Evolutionary conservation across 108 stramenopile genomes (phyloP), one percentile per base, ranked within the genome.

Genomic region (Cyclostephanos tholiformis): DNA sequence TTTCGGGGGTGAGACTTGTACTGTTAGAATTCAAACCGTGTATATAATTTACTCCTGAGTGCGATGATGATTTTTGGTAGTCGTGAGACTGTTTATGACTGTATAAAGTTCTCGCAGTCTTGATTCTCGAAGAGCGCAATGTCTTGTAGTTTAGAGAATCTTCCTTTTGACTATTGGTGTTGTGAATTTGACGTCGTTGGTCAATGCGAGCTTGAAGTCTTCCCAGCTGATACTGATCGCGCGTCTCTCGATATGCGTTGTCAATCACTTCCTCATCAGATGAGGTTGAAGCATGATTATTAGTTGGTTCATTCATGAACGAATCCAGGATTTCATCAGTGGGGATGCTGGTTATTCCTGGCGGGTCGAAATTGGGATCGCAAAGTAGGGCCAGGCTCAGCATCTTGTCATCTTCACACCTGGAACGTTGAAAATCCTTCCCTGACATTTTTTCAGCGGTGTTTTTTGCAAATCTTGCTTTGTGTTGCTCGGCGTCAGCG

Each of bases 291-390:
- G 25, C 48, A 26, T 29, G 22, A 65, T 43, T 23, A 44, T 27
- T 2, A 17, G 10, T 4, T 32, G 35, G 17, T 17, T 43, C 35
- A 20, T 65, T 65, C 4, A 10, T 58, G 57, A 65, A 74, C 43
- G 73, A 74, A 38, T 74, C 73, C 17, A 74, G 41, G 48, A 74
- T 74, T 74, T 74, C 73, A 66, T 74, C 73, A n/a, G 73, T 74
- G 19, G 73, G 73, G 2, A 74, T 74, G 56, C 56, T 65, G 26
- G 46, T 56, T n/a, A 74, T 66, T 32, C 60, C 73, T 29, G 73
- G 73, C 6, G 64, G 57, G 39, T 73, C 72, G 16, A 41, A 43
- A 29, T 39, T 41, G 38, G 22, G 39, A 5, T 53, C 51, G 48
- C 13, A 27, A 55, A 64, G 63, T 22, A 43, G 52, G 51, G 27